Base-by-base conservation (phyloP, 1,139 yeast species). In the Candida pseudoviswanathii region DNA sequence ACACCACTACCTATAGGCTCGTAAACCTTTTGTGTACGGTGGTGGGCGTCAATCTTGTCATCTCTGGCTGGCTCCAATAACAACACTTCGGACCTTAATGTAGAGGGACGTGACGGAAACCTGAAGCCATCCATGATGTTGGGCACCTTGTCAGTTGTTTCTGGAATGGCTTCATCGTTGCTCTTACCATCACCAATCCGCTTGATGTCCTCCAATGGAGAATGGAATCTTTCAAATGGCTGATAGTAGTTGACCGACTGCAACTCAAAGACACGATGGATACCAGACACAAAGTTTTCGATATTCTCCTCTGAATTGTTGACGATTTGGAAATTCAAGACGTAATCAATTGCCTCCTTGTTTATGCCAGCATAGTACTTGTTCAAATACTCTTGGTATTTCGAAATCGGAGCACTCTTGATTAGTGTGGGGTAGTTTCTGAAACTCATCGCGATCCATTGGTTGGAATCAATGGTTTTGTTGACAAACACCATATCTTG, bases 381-480 rank as follows among this genome's bases (percentile, higher is more conserved):
- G 46, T 58, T 59, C 43, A 75, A 60, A 10, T 67, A 51, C 48
- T 79, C 60, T 41, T 82, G 82, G 58, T 82, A 85, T 51, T 78
- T 76, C 0, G 91, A 82, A 2, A 80, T 61, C 0, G 96, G 94
- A 0, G 97, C 95, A 26, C 89, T 81, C 53, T 84, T 83, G 22
- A 92, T 91, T 46, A 91, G 66, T 0, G 95, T 84, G 0, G 97
- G 97, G 61, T 85, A 92, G 58, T 84, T 78, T 27, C 67, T 65
- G 55, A 85, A 88, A 30, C 96, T 87, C 80, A 92, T 77, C 8
- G 97, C 97, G 70, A 81, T 89, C 97, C 97, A 91, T 45, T 89
- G 86, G 8, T 65, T 57, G 3, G 84, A 83, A 48, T 77, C 77
- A 9, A 77, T 71, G 0, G 94, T 86, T 54, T 78, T 75, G 54